Percentiles rank a stretch among this genome's conserved stretches.
phyloP scores from a whole-genome alignment of 306 rosid genomes.

The Psophocarpus tetragonolobus region DNA sequence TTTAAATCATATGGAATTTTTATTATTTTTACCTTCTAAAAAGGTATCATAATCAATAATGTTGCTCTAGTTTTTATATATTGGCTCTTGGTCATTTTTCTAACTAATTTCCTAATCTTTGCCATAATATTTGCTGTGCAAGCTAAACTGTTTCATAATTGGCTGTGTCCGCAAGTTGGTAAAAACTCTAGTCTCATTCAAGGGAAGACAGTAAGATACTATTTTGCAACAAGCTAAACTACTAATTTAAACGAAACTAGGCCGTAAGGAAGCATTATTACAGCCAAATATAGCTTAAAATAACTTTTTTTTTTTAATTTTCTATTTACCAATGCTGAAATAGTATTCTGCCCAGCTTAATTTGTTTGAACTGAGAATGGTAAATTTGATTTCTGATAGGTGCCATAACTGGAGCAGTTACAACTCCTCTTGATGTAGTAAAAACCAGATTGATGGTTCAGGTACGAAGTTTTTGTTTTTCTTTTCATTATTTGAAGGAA shows the following conservation, averaged over 20 bases:
- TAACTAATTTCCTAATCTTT: not conserved
- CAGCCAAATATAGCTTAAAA: not conserved
- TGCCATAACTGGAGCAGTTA: constrained; percentile 85
- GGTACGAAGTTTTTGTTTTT: constrained; percentile 25
- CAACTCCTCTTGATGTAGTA: constrained; percentile 93
- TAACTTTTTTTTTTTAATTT: not conserved
- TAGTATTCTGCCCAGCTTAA: not conserved
- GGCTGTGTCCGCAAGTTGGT: not conserved
- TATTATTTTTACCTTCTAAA: not conserved
- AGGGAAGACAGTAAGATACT: not conserved
- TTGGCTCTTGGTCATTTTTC: not conserved
- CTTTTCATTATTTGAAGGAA: not conserved
- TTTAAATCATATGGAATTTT: not conserved
- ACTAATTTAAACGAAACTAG: not conserved
- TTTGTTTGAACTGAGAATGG: constrained; percentile 26
- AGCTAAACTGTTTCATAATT: constrained; percentile 6
- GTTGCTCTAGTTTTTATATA: not conserved
- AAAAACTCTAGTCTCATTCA: not conserved
- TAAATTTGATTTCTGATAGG: constrained; percentile 48
- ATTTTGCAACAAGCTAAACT: constrained; percentile 12
- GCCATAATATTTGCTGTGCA: not conserved
- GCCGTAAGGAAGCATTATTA: not conserved
- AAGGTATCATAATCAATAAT: not conserved
- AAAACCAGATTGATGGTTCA: constrained; percentile 76
- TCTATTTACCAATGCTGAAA: not conserved